Conservation (phyloP, 352 stramenopile species). For the Phytophthora sojae region DNA sequence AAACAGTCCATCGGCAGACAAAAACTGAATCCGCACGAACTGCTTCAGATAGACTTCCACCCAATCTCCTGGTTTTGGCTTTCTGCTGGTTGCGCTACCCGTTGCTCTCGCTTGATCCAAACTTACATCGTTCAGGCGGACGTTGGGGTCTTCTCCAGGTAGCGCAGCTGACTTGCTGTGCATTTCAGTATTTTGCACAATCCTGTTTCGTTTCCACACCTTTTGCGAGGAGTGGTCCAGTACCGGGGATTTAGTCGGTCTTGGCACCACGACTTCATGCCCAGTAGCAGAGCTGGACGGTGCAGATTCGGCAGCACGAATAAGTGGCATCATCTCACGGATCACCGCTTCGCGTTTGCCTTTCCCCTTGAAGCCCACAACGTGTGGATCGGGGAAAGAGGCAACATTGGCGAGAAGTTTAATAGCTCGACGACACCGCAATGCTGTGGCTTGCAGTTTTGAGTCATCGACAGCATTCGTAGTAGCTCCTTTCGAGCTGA, state of each 20-base stretch:
- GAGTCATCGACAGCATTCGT: not conserved
- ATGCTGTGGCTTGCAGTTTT: slow-evolving; percentile 11
- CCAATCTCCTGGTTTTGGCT: slow-evolving; percentile 58
- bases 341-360: slow-evolving; percentile 31
- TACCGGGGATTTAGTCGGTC: not conserved
- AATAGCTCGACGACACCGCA: slow-evolving; percentile 51
- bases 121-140: not conserved
- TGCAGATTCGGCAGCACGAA: slow-evolving; percentile 26
- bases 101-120: not conserved
- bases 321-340: slow-evolving; percentile 28
- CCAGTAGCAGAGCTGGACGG: not conserved
- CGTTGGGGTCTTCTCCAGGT: slow-evolving; percentile 1
- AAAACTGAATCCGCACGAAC: slow-evolving; percentile 54
- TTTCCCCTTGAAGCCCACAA: slow-evolving; percentile 19
- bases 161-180: not conserved
- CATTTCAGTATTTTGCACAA: slow-evolving; percentile 1
- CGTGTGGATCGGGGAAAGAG: slow-evolving; percentile 50
- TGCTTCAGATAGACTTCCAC: slow-evolving; percentile 55
- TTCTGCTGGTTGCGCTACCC: slow-evolving; percentile 3
- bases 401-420: slow-evolving; percentile 54
- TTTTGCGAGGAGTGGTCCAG: not conserved
- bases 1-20: slow-evolving; percentile 43
- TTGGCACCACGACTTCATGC: slow-evolving; percentile 25
- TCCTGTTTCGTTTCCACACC: slow-evolving; percentile 10
- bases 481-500: slow-evolving; percentile 9